phyloP scores from a whole-genome alignment of 202 grass and related monocot species.

The Carex sylvatica region DNA sequence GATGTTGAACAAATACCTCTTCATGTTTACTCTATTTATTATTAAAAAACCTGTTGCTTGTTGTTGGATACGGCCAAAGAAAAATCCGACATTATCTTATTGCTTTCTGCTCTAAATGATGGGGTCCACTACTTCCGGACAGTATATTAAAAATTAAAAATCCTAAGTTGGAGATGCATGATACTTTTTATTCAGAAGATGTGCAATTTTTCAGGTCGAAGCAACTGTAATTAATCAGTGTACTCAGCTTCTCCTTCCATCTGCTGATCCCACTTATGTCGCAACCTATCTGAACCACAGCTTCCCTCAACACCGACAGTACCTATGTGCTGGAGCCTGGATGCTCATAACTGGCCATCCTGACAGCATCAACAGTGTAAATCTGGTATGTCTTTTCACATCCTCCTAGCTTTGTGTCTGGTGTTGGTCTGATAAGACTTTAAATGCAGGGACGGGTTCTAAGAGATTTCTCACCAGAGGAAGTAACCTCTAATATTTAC shows the following conservation, averaged over 20 bases:
- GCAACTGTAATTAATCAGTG: constrained; percentile 91
- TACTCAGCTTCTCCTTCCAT: constrained; percentile 81
- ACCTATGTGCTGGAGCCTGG: constrained; percentile 95
- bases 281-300: constrained; percentile 83
- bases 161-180: neutral
- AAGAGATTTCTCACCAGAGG: constrained; percentile 90
- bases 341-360: constrained; percentile 87
- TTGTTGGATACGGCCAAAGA: neutral
- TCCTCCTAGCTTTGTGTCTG: constrained; percentile 7
- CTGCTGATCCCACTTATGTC: constrained; percentile 77
- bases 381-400: constrained; percentile 54
- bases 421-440: constrained; percentile 1
- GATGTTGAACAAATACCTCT: neutral
- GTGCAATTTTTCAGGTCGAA: constrained; percentile 55
- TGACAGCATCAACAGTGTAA: constrained; percentile 81
- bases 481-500: constrained; percentile 95
- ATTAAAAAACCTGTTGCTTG: neutral
- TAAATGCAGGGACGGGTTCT: constrained; percentile 69
- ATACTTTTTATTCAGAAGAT: neutral
- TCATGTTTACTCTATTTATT: neutral
- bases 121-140: neutral
- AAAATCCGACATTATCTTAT: neutral
- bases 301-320: constrained; percentile 82
- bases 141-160: neutral
- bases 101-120: neutral